Conservation (phyloP, 805 yeast species). For the Hanseniaspora valbyensis region DNA sequence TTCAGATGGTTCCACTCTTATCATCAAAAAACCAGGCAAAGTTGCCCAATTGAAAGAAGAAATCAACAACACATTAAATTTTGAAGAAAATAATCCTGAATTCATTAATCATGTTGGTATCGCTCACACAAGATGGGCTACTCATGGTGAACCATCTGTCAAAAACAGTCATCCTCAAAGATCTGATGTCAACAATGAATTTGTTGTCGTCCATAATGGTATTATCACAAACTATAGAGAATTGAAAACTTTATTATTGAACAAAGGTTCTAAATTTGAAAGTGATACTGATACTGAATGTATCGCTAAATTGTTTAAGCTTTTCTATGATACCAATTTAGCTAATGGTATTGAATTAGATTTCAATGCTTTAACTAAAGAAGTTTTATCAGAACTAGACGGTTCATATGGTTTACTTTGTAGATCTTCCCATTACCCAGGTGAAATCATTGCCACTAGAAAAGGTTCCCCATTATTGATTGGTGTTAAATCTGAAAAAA, state of each 20-base stretch:
- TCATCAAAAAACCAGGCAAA: conserved; percentile 83
- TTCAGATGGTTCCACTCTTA: conserved; percentile 52
- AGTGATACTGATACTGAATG: conserved; percentile 97
- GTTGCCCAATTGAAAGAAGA: conserved; percentile 68
- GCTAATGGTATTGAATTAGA: conserved; percentile 70
- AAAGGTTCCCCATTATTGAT: conserved; percentile 95
- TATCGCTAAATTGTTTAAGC: conserved; percentile 90
- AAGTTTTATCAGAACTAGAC: conserved; percentile 82
- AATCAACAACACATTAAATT: conserved; percentile 32
- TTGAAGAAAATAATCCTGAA: conserved; percentile 34
- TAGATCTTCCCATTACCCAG: conserved; percentile 84
- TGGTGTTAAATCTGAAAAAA: conserved; percentile 93
- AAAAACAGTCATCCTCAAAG: conserved; percentile 93
- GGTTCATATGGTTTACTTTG: conserved; percentile 96
- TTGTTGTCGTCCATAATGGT: conserved; percentile 93
- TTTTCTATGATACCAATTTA: conserved; percentile 66
- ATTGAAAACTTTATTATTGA: conserved; percentile 64
- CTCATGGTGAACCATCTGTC: conserved; percentile 88
- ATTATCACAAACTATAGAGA: conserved; percentile 93
- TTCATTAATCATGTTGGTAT: conserved; percentile 87
- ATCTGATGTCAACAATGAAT: conserved; percentile 72
- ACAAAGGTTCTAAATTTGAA: conserved; percentile 74
- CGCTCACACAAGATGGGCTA: conserved; percentile 99
- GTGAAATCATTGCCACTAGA: conserved; percentile 92
- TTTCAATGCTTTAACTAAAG: conserved; percentile 84